phyloP scores from a whole-genome alignment of 164 flowering plant genomes.

The Nymphaea thermarum region DNA sequence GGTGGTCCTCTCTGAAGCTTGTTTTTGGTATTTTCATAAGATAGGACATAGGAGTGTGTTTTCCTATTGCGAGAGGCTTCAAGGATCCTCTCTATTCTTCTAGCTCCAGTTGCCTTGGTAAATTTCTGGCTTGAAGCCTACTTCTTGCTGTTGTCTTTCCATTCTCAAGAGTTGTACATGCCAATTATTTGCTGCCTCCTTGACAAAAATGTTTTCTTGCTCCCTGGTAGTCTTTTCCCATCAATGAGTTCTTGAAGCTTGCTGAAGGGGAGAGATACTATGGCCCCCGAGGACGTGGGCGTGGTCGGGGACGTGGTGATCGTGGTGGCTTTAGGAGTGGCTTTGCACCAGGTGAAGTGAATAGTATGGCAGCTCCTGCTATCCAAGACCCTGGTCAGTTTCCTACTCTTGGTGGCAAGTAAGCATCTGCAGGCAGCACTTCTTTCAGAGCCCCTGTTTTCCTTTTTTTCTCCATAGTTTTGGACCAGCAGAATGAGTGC shows the following conservation, averaged over 20 bases:
- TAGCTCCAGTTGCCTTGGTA: too few relatives aligned
- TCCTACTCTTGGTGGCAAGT: constrained; percentile 1
- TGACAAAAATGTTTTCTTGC: not conserved
- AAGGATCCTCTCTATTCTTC: too few relatives aligned
- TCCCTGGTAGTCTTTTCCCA: constrained; percentile 54
- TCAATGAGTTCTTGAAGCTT: constrained; percentile 86
- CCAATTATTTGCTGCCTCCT: too few relatives aligned
- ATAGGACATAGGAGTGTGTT: too few relatives aligned
- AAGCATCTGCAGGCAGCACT: not conserved
- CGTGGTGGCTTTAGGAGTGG: constrained; percentile 58
- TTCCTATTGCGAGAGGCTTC: too few relatives aligned
- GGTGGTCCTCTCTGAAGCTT: too few relatives aligned
- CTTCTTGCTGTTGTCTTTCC: too few relatives aligned
- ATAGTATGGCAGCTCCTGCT: not conserved
- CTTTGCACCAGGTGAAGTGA: constrained; percentile 16
- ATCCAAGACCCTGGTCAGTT: not conserved
- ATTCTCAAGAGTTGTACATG: too few relatives aligned
- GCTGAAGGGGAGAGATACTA: constrained; percentile 63
- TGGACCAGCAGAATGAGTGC: too few relatives aligned
- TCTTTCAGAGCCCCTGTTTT: not conserved
- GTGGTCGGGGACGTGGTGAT: constrained; percentile 49
- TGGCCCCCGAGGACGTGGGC: constrained; percentile 55
- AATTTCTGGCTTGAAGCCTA: too few relatives aligned
- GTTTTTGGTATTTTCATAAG: too few relatives aligned
- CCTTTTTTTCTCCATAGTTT: too few relatives aligned